These are phyloP conservation scores for Fraxinus ornus DNA, from an alignment of 305 asterid species.

Conservation along the genomic window DNA sequence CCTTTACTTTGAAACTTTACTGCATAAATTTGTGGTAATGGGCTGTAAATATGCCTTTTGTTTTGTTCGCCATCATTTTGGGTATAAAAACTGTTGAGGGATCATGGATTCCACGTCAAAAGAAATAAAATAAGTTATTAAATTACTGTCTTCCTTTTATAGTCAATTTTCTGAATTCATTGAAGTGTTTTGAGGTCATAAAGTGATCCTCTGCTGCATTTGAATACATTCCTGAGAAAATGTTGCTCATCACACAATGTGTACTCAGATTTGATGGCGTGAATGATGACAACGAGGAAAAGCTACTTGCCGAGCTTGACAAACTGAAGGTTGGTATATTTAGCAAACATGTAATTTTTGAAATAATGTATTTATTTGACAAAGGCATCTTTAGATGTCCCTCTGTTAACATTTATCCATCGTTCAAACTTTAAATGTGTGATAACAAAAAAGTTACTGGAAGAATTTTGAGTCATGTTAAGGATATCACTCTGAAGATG, in stretches of 20 bases:
- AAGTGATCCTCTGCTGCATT: constrained; percentile 14
- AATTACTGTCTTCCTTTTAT: background rate
- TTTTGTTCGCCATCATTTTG: background rate
- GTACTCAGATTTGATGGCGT: constrained; percentile 58
- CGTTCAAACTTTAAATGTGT: background rate
- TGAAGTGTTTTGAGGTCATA: constrained; percentile 15
- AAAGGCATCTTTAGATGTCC: background rate
- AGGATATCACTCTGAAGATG: background rate
- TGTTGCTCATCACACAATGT: constrained; percentile 20
- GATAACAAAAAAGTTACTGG: background rate
- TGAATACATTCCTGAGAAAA: background rate
- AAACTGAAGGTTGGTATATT: constrained; percentile 63
- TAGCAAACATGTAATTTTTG: constrained; percentile 1
- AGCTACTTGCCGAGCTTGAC: constrained; percentile 47
- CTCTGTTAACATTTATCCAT: background rate
- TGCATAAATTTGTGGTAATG: background rate
- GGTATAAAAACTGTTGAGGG: constrained; percentile 12
- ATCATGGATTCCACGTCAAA: background rate
- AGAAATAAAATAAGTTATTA: background rate
- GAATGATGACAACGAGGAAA: constrained; percentile 39
- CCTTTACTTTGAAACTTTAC: background rate
- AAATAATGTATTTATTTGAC: background rate
- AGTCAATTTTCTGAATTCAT: background rate
- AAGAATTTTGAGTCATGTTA: background rate
- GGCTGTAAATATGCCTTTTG: background rate